phyloP scores from a whole-genome alignment of 441 rosid genomes.

The Pelargonium fulgidum region DNA sequence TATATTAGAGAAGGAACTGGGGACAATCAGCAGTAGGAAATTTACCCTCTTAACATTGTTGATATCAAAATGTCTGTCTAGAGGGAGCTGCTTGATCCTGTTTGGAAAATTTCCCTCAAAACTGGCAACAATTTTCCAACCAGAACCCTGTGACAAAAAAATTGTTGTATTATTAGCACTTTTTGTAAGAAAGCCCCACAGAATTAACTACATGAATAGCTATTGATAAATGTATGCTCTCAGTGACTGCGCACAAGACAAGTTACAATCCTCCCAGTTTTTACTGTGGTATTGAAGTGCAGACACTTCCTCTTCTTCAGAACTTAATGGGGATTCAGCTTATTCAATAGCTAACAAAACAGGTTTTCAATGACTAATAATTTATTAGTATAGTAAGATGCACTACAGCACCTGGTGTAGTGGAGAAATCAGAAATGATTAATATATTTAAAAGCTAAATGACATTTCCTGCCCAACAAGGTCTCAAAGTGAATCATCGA shows the following conservation, averaged over 20 bases:
- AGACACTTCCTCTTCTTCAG: neutral
- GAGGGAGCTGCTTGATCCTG: slow-evolving; percentile 87
- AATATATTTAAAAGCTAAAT: neutral
- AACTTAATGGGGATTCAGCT: neutral
- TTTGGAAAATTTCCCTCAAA: slow-evolving; percentile 90
- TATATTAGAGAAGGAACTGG: neutral
- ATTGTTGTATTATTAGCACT: neutral
- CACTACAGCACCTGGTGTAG: neutral
- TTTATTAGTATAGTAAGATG: neutral
- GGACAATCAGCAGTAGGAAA: slow-evolving; percentile 8
- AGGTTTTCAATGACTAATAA: neutral
- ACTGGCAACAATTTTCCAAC: slow-evolving; percentile 95
- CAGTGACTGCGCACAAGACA: slow-evolving; percentile 1
- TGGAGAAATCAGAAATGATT: neutral
- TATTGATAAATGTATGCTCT: slow-evolving; percentile 1
- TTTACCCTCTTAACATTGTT: slow-evolving; percentile 81
- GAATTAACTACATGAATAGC: neutral
- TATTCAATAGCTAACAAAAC: neutral
- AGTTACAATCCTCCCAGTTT: neutral
- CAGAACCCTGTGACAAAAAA: slow-evolving; percentile 62
- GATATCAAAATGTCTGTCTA: slow-evolving; percentile 89
- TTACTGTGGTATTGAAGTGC: neutral
- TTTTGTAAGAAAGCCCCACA: neutral
- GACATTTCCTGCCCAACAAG: neutral
- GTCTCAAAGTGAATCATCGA: no score